Percentiles rank a stretch among this genome's conserved stretches.
phyloP scores from a whole-genome alignment of 352 stramenopile genomes.

The Globisporangium paddicum region DNA sequence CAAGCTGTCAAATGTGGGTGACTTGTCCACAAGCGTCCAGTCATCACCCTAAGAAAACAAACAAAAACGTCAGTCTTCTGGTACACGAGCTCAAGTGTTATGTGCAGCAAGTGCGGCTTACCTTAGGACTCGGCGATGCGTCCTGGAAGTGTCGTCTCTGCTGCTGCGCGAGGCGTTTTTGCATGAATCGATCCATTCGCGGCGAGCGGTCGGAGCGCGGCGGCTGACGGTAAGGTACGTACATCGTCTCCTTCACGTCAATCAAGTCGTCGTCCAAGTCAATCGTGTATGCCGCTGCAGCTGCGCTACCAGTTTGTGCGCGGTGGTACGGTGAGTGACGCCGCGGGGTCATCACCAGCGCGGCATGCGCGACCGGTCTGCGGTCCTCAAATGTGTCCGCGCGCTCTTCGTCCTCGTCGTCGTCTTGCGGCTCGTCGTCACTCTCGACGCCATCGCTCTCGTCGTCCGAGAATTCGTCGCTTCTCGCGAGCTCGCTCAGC shows the following conservation, averaged over 20 bases:
- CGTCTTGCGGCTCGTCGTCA: conserved; percentile 38
- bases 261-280: conserved; percentile 52
- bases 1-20: conserved; percentile 61
- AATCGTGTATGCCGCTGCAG: conserved; percentile 21
- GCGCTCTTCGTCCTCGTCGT: conserved; percentile 15
- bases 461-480: conserved; percentile 79
- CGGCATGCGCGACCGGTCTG: not conserved
- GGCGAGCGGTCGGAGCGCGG: conserved; percentile 19
- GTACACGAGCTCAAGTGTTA: not conserved
- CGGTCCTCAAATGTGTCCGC: conserved; percentile 14
- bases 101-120: conserved; percentile 8
- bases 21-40: conserved; percentile 78
- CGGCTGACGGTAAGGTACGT: conserved; percentile 43
- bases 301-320: conserved; percentile 44
- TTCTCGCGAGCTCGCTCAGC: conserved; percentile 61
- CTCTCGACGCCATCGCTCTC: conserved; percentile 71
- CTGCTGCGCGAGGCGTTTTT: conserved; percentile 18
- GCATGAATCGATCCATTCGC: conserved; percentile 18
- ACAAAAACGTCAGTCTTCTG: not conserved
- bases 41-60: conserved; percentile 39
- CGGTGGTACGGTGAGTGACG: conserved; percentile 18
- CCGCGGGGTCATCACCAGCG: conserved; percentile 9
- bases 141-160: conserved; percentile 25
- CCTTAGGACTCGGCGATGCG: conserved; percentile 43
- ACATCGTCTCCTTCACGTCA: conserved; percentile 45